Evolutionary conservation across 2,329 filamentous ascomycete species (phyloP), one percentile per base, ranked within the genome.

Genomic region (Cordyceps militaris): DNA sequence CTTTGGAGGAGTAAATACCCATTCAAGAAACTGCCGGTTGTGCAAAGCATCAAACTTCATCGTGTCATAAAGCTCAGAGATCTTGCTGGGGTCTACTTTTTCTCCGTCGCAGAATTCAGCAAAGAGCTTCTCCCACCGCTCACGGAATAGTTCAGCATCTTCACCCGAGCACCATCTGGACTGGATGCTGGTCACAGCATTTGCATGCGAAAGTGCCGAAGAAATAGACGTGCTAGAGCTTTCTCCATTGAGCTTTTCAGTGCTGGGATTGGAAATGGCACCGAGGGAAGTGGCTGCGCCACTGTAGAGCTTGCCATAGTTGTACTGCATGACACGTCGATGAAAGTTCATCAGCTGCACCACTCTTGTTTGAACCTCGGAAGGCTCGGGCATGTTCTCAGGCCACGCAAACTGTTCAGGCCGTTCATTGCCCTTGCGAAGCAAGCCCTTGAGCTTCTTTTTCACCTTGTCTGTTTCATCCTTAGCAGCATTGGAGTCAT

Each of bases 391-490:
- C 74, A 94, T 94, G 63, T 94, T 93, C 43, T 90, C 85, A 2
- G 94, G 94, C 94, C 94, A 99, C n/a, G 94, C 91, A 69, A 99
- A 99, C 67, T 99, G 91, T 19, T 93, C 86, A 10, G 94, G 94
- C 1, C 93, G 89, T 67, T 94, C 89, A 61, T 91, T 90, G n/a
- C 93, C 94, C 71, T 96, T 89, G 30, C 94, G 86, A 59, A 99
- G 74, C 21, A 99, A 79, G 1, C 90, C 87, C 75, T 99, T 99
- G 28, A 99, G 81, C 83, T 96, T 97, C 82, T 99, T 99, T 80
- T 99, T 99, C 57, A 99, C 94, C 73, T 96, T 97, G 74, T 99
- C 95, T 89, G 97, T 99, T 67, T 96, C 91, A 70, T 99, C 94
- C 71, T 99, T 99, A 59, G 94, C 94, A 4, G 94, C 94, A 71